Base-by-base conservation (phyloP, 495 filamentous ascomycete species). In the Xylaria scruposa region DNA sequence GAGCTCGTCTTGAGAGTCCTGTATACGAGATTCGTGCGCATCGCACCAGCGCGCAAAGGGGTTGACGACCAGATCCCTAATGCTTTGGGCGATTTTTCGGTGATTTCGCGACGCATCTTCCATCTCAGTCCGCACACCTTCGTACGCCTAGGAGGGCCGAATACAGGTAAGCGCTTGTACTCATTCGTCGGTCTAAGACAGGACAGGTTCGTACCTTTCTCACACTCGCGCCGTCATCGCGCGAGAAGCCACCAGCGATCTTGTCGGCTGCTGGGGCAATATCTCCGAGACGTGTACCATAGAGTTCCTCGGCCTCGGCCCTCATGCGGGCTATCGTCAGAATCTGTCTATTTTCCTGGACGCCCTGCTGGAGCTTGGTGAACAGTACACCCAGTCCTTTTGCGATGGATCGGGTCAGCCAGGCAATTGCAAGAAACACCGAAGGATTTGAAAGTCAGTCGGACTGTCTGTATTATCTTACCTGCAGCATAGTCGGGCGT, bases 41-140 rank as follows among this genome's bases (percentile, higher is more conserved):
- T 97, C 94, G 82, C 94, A 94, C 96, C 96, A 99, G 67, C 94
- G 91, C 68, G 93, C 86, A 80, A 98, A 99, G 19, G 96, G 96
- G 72, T 91, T 90, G 46, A 98, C 92, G 29, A 99, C 97, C 21
- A 99, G 86, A 81, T 98, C 94, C 47, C 95, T 91, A 76, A 99
- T 98, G 78, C 97, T 97, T 75, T 92, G 92, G 51, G 94, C 93
- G 70, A 98, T 98, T 82, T 97, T 98, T 76, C 90, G 91, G 86
- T 99, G 96, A 78, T 90, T 97, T 75, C 90, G 92, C 38, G 94
- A 84, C 3, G 95, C 94, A 73, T 96, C 93, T 67, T 94, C 89
- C 96, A 98, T 99, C 81, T 98, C 96, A 46, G 90, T 90, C 62
- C 94, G 94, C 56, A 98, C 90, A 65, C 96, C 96, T 79, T 98